Evolutionary conservation across 2,329 filamentous ascomycete genomes (phyloP), one percentile per base, ranked within the genome.

Genomic region (Fusarium incarnatum): DNA sequence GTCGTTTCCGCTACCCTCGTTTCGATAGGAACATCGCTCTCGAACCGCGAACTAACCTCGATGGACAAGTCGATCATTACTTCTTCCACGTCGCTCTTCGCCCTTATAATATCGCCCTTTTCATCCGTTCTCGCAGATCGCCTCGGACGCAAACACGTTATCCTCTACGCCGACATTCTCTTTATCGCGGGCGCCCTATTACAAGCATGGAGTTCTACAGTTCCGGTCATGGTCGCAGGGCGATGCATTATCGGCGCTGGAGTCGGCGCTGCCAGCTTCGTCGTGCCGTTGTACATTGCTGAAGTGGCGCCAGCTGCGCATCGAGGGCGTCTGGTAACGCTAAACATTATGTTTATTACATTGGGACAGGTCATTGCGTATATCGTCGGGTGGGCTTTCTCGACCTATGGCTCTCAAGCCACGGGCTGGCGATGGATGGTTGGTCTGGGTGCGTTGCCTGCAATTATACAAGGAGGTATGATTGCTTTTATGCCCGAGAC

Each of bases 371-470:
- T 97, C 3, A 87, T 97, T 22, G 94, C 95, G 4, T 98, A 98
- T 79, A 78, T 97, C 3, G 82, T 94, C 9, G 95, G 95, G 2
- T 97, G 92, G 91, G 79, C 85, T 0, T 91, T 97, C 48, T 86
- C 89, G 8, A 85, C 87, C 59, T 83, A 83, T 61, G 87, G 83
- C 1, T 78, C 81, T 60, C 73, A 78, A 23, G 77, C 75, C 37
- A 87, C 85, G 15, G 93, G 92, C 3, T 98, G 95, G 94, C 85
- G 94, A 52, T 97, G 92, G 90, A 94, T 97, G 88, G 94, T 98
- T 1, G 94, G 94, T 0, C 80, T 98, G 0, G 95, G 94, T 1
- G 92, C 92, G 11, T 67, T 91, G 27, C 95, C 95, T 0, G 94
- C 94, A 0, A 78, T 87, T 0, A 58, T 94, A 6, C 95, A 98